A percentile compares a stretch with the other conserved stretches of the same genome.
Evolutionary conservation across 495 filamentous ascomycete genomes (phyloP).

Genomic region (Penicillium psychrofluorescens): DNA sequence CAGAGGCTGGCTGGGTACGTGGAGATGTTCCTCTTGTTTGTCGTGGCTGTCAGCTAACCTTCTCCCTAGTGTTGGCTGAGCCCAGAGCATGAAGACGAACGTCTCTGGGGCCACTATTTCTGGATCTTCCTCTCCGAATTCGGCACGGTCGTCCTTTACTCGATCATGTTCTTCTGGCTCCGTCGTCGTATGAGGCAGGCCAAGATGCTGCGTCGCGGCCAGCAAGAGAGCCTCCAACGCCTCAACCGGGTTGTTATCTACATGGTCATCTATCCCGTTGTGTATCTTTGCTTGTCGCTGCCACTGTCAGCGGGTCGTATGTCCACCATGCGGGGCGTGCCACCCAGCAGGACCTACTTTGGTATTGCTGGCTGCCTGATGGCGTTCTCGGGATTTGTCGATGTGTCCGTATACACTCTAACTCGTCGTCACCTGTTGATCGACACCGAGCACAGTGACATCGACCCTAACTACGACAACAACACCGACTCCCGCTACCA

Average conservation of each 20-base stretch:
- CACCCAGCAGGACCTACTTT: slow-evolving; percentile 52
- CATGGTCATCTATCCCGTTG: slow-evolving; percentile 68
- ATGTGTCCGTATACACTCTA: slow-evolving; percentile 61
- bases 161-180: slow-evolving; percentile 54
- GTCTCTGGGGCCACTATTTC: slow-evolving; percentile 67
- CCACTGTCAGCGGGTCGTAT: slow-evolving; percentile 65
- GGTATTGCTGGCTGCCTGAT: slow-evolving; percentile 62
- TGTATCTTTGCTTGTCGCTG: slow-evolving; percentile 62
- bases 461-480: slow-evolving; percentile 20
- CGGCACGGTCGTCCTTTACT: slow-evolving; percentile 56
- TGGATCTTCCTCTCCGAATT: slow-evolving; percentile 68
- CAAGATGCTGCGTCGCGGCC: slow-evolving; percentile 22
- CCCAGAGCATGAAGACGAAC: slow-evolving; percentile 45
- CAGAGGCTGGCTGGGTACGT: slow-evolving; percentile 39
- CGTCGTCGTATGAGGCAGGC: slow-evolving; percentile 36
- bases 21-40: neutral
- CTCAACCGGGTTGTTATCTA: slow-evolving; percentile 47
- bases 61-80: slow-evolving; percentile 67
- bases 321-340: slow-evolving; percentile 42
- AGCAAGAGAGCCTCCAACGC: slow-evolving; percentile 30
- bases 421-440: slow-evolving; percentile 31
- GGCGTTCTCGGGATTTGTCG: slow-evolving; percentile 61
- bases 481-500: slow-evolving; percentile 20
- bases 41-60: slow-evolving; percentile 2
- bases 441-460: slow-evolving; percentile 28